These are phyloP conservation scores for Halteria grandinella DNA, from an alignment of 73 alveolate genomes.

Conservation along the genomic window DNA sequence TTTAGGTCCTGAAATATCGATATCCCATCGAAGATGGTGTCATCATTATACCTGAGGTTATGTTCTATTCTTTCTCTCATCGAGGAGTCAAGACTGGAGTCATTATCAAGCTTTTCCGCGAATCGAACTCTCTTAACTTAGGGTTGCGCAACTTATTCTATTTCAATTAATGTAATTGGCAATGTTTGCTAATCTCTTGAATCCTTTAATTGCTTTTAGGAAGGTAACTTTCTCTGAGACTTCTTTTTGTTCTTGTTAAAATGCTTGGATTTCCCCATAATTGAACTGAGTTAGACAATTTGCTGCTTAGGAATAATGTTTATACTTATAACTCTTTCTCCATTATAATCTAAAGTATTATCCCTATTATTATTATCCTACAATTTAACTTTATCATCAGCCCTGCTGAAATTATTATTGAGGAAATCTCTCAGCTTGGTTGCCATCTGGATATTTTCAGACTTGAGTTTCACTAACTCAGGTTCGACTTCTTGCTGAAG, in stretches of 20 bases:
- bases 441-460: slow-evolving; percentile 2
- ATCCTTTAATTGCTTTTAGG: background rate
- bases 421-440: too few species aligned
- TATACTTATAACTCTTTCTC: too few species aligned
- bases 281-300: too few species aligned
- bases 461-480: background rate
- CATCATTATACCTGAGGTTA: slow-evolving; percentile 64
- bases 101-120: slow-evolving; percentile 50
- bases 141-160: too few species aligned
- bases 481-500: background rate
- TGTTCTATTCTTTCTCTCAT: slow-evolving; percentile 62
- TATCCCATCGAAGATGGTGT: slow-evolving; percentile 62
- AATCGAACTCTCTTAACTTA: too few species aligned
- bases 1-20: slow-evolving; percentile 51
- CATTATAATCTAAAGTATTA: too few species aligned
- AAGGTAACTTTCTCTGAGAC: background rate
- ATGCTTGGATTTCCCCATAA: too few species aligned
- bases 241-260: too few species aligned
- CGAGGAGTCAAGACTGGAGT: slow-evolving; percentile 37
- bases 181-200: background rate
- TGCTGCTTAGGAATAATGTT: too few species aligned
- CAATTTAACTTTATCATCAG: slow-evolving; percentile 15
- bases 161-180: background rate
- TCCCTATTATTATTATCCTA: background rate
- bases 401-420: too few species aligned